Percentiles rank a stretch among this genome's conserved stretches.
Evolutionary conservation across 805 yeast species (phyloP).

Genomic region (Candida ipomoeae): DNA sequence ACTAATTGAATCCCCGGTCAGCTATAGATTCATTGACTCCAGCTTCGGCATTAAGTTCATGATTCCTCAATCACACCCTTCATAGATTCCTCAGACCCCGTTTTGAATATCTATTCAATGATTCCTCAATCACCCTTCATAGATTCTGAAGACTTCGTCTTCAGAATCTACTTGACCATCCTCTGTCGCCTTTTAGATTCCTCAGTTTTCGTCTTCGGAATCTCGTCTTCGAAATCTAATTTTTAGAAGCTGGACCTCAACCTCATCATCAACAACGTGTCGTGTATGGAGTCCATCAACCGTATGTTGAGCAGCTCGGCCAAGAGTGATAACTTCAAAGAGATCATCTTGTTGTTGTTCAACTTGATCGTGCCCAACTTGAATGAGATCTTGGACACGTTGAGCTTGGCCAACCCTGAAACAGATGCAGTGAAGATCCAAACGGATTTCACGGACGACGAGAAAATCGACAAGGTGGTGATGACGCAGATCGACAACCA

Average conservation of each 20-base stretch:
- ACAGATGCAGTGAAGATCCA: slow-evolving; percentile 22
- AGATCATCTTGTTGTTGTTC: slow-evolving; percentile 21
- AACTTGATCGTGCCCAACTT: slow-evolving; percentile 27
- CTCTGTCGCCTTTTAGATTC: too few species aligned
- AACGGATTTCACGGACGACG: slow-evolving; percentile 26
- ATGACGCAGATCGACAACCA: slow-evolving; percentile 30
- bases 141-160: too few species aligned
- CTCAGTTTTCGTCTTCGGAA: too few species aligned
- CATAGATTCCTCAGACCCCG: too few species aligned
- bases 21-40: too few species aligned
- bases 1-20: too few species aligned
- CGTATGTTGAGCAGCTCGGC: slow-evolving; percentile 27
- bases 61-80: too few species aligned
- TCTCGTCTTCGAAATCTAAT: too few species aligned
- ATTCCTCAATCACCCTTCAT: too few species aligned
- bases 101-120: too few species aligned
- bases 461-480: slow-evolving; percentile 21
- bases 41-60: too few species aligned
- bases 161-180: too few species aligned
- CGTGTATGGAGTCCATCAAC: slow-evolving; percentile 42
- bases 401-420: slow-evolving; percentile 13
- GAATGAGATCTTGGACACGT: slow-evolving; percentile 21
- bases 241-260: slow-evolving; percentile 25
- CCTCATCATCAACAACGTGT: slow-evolving; percentile 37
- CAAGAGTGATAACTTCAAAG: slow-evolving; percentile 17